Percentiles rank a stretch among this genome's conserved stretches.
Evolutionary conservation across 441 rosid genomes (phyloP).

Genomic region (Adansonia gregorii): DNA sequence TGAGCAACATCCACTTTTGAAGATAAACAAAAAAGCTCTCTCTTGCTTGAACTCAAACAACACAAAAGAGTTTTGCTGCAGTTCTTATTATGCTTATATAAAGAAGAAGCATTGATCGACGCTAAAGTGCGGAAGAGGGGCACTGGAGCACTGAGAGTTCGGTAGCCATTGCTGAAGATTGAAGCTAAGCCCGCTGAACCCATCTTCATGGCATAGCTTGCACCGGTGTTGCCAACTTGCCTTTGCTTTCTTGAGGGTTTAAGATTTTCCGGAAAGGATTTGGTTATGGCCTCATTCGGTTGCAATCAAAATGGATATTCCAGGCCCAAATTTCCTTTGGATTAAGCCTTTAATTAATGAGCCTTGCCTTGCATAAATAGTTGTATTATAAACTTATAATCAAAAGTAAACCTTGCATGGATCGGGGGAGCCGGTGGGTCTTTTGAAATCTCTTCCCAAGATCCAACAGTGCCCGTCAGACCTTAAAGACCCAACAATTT

Average conservation of each 20-base stretch:
- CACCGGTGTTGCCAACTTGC: too few relatives aligned
- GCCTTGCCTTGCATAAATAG: background rate
- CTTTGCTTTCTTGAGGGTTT: background rate
- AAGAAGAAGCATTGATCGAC: background rate
- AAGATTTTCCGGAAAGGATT: background rate
- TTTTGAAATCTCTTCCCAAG: too few relatives aligned
- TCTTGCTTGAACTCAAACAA: slow-evolving; percentile 36
- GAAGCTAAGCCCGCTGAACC: slow-evolving; percentile 46
- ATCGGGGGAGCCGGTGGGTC: too few relatives aligned
- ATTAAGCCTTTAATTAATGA: background rate
- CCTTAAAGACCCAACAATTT: too few relatives aligned
- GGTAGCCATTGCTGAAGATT: slow-evolving; percentile 47
- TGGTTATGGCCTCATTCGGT: too few relatives aligned
- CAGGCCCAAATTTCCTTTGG: background rate
- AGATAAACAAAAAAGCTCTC: slow-evolving; percentile 42
- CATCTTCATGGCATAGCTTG: slow-evolving; percentile 15
- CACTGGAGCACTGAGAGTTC: slow-evolving; percentile 46
- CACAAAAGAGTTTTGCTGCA: background rate
- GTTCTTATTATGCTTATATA: background rate
- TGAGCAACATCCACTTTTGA: slow-evolving; percentile 36
- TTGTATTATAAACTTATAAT: too few relatives aligned
- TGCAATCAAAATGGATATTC: background rate
- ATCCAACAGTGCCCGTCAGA: too few relatives aligned
- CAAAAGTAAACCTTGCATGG: too few relatives aligned
- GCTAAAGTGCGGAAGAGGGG: slow-evolving; percentile 50